Evolutionary conservation across 208 protist species (phyloP).

Genomic region (Histomonas meleagridis): DNA sequence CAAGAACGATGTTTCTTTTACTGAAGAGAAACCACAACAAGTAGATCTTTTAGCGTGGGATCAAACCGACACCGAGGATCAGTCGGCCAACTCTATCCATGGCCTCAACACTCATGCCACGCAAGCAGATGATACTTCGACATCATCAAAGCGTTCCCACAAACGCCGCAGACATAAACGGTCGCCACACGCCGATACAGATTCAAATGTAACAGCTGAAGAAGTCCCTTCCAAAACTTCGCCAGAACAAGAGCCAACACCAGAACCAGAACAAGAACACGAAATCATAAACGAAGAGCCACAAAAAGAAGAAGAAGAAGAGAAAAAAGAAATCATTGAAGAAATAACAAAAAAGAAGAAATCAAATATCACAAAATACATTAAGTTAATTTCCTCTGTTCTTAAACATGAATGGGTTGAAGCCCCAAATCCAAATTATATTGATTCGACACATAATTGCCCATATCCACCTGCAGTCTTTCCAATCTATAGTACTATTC

Average conservation of each 20-base stretch:
- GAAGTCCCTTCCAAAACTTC: neutral
- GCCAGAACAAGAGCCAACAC: neutral
- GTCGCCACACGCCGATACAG: neutral
- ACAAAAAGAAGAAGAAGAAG: slow-evolving; percentile 23
- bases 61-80: neutral
- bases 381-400: no score
- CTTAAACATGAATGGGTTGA: no score
- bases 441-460: no score
- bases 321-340: neutral
- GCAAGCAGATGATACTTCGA: neutral
- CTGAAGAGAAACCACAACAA: neutral
- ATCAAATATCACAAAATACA: neutral
- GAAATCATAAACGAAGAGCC: neutral
- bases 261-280: slow-evolving; percentile 25
- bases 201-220: slow-evolving; percentile 20
- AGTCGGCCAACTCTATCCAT: no score
- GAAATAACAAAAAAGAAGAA: neutral
- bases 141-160: no score
- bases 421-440: no score
- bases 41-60: neutral
- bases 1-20: neutral
- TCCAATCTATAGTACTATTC: no score
- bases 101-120: no score
- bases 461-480: no score
- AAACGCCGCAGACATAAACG: neutral